These are phyloP conservation scores for Antitrichia curtipendula DNA, from an alignment of 225 moss, liverwort and hornwort genomes.

Conservation along the genomic window DNA sequence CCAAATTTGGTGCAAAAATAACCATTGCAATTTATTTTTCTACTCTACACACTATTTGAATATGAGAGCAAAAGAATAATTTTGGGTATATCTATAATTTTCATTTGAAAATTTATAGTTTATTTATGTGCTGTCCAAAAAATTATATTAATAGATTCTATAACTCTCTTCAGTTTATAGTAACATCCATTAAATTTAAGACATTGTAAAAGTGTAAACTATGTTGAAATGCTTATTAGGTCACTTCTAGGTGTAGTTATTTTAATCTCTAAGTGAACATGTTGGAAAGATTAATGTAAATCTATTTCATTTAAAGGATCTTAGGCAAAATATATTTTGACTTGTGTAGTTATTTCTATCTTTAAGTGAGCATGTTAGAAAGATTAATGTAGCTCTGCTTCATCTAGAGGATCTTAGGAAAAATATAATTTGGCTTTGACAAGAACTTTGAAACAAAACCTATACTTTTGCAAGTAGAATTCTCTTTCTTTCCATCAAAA, in stretches of 20 bases:
- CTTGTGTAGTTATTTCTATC: no score
- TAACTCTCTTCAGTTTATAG: accelerated
- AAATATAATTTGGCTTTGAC: neutral
- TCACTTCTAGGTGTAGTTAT: neutral
- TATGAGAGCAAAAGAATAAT: neutral
- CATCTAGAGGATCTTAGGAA: neutral
- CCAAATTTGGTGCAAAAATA: neutral
- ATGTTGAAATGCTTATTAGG: neutral
- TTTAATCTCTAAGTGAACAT: no score
- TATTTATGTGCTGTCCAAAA: neutral
- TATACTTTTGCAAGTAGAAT: neutral
- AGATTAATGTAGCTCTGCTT: neutral
- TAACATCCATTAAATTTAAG: neutral
- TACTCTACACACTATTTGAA: neutral
- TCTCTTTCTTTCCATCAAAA: neutral
- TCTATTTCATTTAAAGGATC: no score
- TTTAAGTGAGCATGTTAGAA: neutral
- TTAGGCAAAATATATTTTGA: no score
- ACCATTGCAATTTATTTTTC: neutral
- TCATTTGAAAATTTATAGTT: neutral
- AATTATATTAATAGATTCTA: neutral
- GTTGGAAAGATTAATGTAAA: no score
- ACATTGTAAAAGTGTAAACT: neutral
- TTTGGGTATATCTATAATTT: neutral
- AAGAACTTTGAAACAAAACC: no score